Evolutionary conservation across 768 basidiomycete species (phyloP).

Genomic region (Suillus decipiens): DNA sequence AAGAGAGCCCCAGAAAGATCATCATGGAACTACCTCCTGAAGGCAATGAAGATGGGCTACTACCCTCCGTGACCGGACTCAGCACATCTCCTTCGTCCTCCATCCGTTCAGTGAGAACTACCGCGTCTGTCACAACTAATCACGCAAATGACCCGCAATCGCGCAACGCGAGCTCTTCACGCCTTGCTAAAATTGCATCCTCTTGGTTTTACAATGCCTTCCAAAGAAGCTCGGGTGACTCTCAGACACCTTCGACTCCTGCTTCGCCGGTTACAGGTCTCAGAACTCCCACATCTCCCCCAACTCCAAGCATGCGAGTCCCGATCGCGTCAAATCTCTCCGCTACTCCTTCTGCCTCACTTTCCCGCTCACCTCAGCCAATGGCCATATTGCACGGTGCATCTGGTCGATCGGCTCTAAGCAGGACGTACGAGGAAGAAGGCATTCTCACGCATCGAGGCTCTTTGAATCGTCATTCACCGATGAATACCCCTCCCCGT

Average conservation of each 20-base stretch:
- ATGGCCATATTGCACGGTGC: slow-evolving; percentile 40
- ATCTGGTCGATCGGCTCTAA: slow-evolving; percentile 47
- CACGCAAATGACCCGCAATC: slow-evolving; percentile 18
- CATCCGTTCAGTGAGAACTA: slow-evolving; percentile 50
- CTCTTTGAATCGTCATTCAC: slow-evolving; percentile 58
- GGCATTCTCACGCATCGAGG: slow-evolving; percentile 44
- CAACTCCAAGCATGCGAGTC: slow-evolving; percentile 29
- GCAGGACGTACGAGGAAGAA: slow-evolving; percentile 64
- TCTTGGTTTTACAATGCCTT: slow-evolving; percentile 84
- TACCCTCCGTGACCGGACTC: slow-evolving; percentile 38
- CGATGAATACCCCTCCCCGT: slow-evolving; percentile 67
- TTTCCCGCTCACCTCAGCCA: slow-evolving; percentile 42
- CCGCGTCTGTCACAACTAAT: slow-evolving; percentile 50
- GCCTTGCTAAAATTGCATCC: slow-evolving; percentile 62
- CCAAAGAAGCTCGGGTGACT: slow-evolving; percentile 60
- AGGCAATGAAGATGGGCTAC: slow-evolving; percentile 29
- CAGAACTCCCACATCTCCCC: slow-evolving; percentile 20
- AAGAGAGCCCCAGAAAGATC: slow-evolving; percentile 64
- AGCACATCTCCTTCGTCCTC: slow-evolving; percentile 74
- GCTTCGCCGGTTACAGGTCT: slow-evolving; percentile 42
- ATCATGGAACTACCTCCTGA: slow-evolving; percentile 54
- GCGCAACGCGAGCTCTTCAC: slow-evolving; percentile 34
- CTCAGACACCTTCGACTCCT: slow-evolving; percentile 59
- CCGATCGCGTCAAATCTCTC: slow-evolving; percentile 31
- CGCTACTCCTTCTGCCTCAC: slow-evolving; percentile 31